A percentile compares a stretch with the other conserved stretches of the same genome.
phyloP scores from a whole-genome alignment of 2,329 filamentous ascomycete species.

The Ilyonectria robusta region DNA sequence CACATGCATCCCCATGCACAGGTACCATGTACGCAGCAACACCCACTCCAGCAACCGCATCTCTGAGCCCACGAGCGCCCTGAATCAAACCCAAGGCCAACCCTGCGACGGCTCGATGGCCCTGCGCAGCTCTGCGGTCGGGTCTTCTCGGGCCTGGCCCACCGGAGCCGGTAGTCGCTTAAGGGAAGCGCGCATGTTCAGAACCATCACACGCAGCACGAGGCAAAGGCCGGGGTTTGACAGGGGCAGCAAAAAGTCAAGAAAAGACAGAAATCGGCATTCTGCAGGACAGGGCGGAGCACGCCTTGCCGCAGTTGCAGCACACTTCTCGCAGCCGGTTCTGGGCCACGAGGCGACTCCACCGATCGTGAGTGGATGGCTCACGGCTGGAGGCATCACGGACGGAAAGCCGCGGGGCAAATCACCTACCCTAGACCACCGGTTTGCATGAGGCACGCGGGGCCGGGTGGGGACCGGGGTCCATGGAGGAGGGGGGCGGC shows the following conservation, averaged over 20 bases:
- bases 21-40: neutral
- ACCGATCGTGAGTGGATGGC: conserved; percentile 45
- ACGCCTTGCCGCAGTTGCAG: conserved; percentile 10
- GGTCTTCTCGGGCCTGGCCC: conserved; percentile 43
- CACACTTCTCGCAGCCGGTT: conserved; percentile 16
- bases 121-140: conserved; percentile 31
- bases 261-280: neutral
- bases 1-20: conserved; percentile 17
- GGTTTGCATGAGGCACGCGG: conserved; percentile 27
- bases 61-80: conserved; percentile 21
- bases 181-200: neutral
- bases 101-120: conserved; percentile 11
- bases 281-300: conserved; percentile 25
- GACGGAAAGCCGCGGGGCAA: conserved; percentile 29
- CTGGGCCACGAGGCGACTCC: conserved; percentile 44
- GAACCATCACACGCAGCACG: conserved; percentile 13
- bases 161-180: conserved; percentile 32
- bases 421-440: conserved; percentile 30
- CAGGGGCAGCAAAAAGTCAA: conserved; percentile 7
- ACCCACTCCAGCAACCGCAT: conserved; percentile 33
- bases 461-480: conserved; percentile 23
- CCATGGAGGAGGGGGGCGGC: conserved; percentile 22
- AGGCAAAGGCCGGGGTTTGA: conserved; percentile 15
- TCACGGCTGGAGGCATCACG: conserved; percentile 20
- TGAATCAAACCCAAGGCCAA: conserved; percentile 8